A percentile compares a stretch with the other conserved stretches of the same genome.
Evolutionary conservation across 805 yeast genomes (phyloP).

Genomic region (Starmera pachycereana): DNA sequence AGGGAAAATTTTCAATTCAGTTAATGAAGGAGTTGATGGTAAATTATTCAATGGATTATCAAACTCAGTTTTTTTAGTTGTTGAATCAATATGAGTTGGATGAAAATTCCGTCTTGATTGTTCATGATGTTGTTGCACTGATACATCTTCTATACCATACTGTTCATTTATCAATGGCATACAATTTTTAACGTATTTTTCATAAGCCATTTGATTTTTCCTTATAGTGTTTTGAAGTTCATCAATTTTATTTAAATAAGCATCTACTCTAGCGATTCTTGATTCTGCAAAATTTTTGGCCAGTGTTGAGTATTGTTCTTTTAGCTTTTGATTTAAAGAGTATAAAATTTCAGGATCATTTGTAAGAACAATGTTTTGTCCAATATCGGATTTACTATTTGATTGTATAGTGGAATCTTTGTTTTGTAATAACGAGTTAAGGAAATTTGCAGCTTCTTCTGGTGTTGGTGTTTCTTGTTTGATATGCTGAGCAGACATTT

Average conservation of each 20-base stretch:
- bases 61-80: neutral
- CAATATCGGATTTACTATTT: no score
- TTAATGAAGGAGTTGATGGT: constrained; percentile 7
- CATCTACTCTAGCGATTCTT: constrained; percentile 21
- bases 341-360: no score
- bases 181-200: constrained; percentile 9
- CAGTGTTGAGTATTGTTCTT: constrained; percentile 4
- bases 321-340: no score
- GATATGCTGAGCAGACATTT: no score
- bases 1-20: constrained; percentile 12
- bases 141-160: constrained; percentile 6
- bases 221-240: constrained; percentile 16
- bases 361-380: no score
- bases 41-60: constrained; percentile 9
- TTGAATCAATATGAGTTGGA: neutral
- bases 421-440: no score
- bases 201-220: constrained; percentile 10
- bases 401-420: no score
- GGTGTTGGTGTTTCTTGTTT: no score
- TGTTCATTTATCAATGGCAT: constrained; percentile 8
- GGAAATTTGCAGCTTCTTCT: no score
- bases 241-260: constrained; percentile 23
- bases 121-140: neutral
- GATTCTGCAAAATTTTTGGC: constrained; percentile 20
- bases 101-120: constrained; percentile 1